Base-by-base conservation (phyloP, 768 basidiomycete genomes). In the Lyophyllum atratum region DNA sequence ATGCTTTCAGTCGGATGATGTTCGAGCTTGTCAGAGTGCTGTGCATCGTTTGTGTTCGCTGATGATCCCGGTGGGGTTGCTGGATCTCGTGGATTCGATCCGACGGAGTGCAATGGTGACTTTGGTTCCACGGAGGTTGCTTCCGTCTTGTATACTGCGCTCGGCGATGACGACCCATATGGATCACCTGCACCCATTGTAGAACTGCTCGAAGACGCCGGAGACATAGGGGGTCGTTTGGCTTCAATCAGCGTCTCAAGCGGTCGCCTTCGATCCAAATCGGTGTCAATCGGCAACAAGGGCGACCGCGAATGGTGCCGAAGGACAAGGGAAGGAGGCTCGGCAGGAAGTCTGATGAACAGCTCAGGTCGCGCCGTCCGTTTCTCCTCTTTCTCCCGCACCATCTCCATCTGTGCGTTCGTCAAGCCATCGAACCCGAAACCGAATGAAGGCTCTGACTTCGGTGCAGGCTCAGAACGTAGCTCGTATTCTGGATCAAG, bases 401-500 rank as follows among this genome's bases (percentile, higher is more conserved):
- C 31, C 19, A 33, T 52, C 21, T 63, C 63, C 28, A 64, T 22
- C 54, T 66, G 58, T 19, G 54, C 56, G 28, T 63, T 53, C n/a
- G 60, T 62, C 40, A 68, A 55, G 0, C 66, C 67, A 21, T 67
- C 66, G 46, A 63, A 70, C 10, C 67, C 67, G 46, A 55, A 58
- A 19, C 49, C 56, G 21, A 44, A 42, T 9, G 53, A 42, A 29
- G 59, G 47, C 22, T 50, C 44, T 34, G 53, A 24, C 15, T 57
- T 50, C 9, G 55, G 46, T 31, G 64, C 61, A 37, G 50, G 60
- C 37, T 59, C 58, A 37, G 56, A 51, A 21, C 14, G 34, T 3
- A 37, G 34, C 60, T 56, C 24, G 6, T 49, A 58, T 49, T 64
- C 59, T 10, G 28, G 19, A 15, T 49, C 56, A 40, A 21, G 21